A percentile compares a stretch with the other conserved stretches of the same genome.
Conservation (phyloP, 805 yeast genomes). For the Metschnikowia dekortorum region DNA sequence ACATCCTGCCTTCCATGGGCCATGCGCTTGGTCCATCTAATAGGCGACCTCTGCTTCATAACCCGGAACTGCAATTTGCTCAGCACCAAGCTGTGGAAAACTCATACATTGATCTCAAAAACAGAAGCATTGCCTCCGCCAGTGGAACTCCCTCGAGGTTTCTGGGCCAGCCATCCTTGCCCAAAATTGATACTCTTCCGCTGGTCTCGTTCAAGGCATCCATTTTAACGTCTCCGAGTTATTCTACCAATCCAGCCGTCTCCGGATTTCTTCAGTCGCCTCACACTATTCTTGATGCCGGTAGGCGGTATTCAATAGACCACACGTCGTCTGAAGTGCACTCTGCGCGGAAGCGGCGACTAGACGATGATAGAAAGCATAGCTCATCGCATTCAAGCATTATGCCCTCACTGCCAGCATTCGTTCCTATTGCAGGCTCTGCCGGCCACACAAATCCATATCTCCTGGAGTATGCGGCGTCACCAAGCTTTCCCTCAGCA, state of each 20-base stretch:
- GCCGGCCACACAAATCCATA: not conserved
- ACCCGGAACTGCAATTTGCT: not conserved
- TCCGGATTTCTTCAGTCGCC: not conserved
- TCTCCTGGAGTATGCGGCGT: not conserved
- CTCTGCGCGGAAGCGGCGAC: conserved; percentile 1
- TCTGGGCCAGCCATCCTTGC: conserved; percentile 6
- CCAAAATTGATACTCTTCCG: conserved; percentile 22
- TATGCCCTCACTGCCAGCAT: conserved; percentile 5
- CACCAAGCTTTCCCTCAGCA: not conserved
- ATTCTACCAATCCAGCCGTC: not conserved
- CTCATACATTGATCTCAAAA: conserved; percentile 2
- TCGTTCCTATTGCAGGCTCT: not conserved
- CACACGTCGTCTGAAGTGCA: conserved; percentile 1
- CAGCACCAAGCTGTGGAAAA: not conserved
- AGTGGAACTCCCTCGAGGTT: not conserved
- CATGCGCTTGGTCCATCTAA: not conserved
- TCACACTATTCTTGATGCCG: not conserved
- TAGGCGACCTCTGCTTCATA: not conserved
- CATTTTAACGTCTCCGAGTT: conserved; percentile 23
- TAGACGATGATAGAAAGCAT: conserved; percentile 8
- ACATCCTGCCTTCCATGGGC: not conserved
- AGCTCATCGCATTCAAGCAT: not conserved
- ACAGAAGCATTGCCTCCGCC: not conserved
- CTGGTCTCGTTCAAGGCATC: conserved; percentile 40
- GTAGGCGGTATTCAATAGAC: conserved; percentile 6